Evolutionary conservation across 192 early-diverging fungal species (phyloP).

Genomic region (Pilaira anomala): DNA sequence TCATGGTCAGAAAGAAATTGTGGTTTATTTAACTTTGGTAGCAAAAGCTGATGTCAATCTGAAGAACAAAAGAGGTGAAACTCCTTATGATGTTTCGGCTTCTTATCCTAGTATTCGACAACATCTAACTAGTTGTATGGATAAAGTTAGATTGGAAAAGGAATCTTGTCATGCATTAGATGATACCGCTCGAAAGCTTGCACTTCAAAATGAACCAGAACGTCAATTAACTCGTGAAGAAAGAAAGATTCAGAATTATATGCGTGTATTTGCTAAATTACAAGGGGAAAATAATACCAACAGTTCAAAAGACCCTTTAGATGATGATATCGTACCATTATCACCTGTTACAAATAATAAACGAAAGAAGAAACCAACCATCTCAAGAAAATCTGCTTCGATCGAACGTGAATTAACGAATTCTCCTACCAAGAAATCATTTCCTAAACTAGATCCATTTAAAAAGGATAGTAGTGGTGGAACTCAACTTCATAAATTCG

Average conservation of each 20-base stretch:
- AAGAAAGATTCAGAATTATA: constrained; percentile 61
- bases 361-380: neutral
- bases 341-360: neutral
- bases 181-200: constrained; percentile 4
- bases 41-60: constrained; percentile 41
- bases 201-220: constrained; percentile 5
- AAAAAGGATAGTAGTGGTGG: constrained; percentile 59
- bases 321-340: neutral
- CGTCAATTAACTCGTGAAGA: constrained; percentile 57
- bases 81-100: constrained; percentile 48
- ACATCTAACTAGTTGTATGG: constrained; percentile 9
- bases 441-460: constrained; percentile 37
- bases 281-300: constrained; percentile 39
- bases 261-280: constrained; percentile 56
- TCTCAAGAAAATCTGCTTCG: constrained; percentile 2
- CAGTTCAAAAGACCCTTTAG: constrained; percentile 28
- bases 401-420: neutral
- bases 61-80: constrained; percentile 49
- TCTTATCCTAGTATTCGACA: constrained; percentile 1
- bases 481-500: constrained; percentile 62
- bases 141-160: constrained; percentile 17
- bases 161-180: constrained; percentile 17
- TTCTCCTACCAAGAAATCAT: neutral
- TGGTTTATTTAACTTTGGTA: constrained; percentile 39
- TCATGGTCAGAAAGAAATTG: constrained; percentile 50